Evolutionary conservation across 371 early-diverging fungal species (phyloP).

Genomic region (Mucor indicus): DNA sequence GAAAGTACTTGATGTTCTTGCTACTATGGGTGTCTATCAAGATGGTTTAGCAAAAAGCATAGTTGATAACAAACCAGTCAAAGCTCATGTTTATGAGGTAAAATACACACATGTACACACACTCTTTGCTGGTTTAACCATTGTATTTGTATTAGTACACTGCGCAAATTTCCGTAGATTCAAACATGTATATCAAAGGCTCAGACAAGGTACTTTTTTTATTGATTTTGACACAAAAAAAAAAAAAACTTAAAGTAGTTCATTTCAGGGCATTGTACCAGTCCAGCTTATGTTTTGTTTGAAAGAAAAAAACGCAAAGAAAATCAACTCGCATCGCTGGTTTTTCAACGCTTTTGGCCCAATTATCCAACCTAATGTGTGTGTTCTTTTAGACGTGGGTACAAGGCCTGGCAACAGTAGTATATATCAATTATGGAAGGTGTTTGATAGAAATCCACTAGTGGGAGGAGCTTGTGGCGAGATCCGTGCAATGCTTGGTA

Average conservation of each 20-base stretch:
- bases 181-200: constrained; percentile 68
- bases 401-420: constrained; percentile 71
- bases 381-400: constrained; percentile 81
- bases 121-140: no score
- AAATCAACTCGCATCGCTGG: constrained; percentile 90
- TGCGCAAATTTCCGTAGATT: constrained; percentile 78
- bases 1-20: constrained; percentile 53
- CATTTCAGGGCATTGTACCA: constrained; percentile 61
- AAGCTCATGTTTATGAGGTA: constrained; percentile 83
- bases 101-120: neutral
- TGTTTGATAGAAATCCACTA: constrained; percentile 65
- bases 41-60: constrained; percentile 70
- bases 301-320: constrained; percentile 72
- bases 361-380: constrained; percentile 73
- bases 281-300: constrained; percentile 80
- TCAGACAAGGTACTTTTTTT: constrained; percentile 46
- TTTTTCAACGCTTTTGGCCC: constrained; percentile 85
- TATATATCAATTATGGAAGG: constrained; percentile 81
- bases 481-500: constrained; percentile 75
- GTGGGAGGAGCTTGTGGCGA: constrained; percentile 89
- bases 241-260: neutral
- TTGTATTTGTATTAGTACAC: constrained; percentile 70
- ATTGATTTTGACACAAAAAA: no score
- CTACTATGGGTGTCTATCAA: constrained; percentile 70
- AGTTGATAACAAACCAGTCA: constrained; percentile 58